phyloP scores from a whole-genome alignment of 345 rosid species.

The Linum trigynum region DNA sequence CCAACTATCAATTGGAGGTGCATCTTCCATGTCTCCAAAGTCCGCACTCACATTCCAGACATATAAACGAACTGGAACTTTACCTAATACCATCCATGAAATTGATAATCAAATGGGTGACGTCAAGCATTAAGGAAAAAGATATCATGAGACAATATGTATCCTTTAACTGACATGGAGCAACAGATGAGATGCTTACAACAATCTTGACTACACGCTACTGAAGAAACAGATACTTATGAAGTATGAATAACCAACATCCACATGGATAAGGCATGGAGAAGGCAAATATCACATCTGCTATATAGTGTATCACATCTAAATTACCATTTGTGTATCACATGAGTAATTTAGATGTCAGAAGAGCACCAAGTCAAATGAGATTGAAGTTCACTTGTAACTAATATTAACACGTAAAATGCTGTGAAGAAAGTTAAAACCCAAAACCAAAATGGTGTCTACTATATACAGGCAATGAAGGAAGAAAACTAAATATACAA shows the following conservation, averaged over 20 bases:
- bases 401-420: too few species aligned
- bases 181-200: too few species aligned
- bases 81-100: conserved; percentile 35
- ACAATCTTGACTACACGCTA: too few species aligned
- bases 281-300: background rate
- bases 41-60: conserved; percentile 42
- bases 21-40: conserved; percentile 62
- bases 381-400: background rate
- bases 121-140: background rate
- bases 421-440: too few species aligned
- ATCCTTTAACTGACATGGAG: too few species aligned
- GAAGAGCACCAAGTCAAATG: background rate
- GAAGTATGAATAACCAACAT: too few species aligned
- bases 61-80: conserved; percentile 75
- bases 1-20: conserved; percentile 59
- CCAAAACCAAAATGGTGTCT: too few species aligned
- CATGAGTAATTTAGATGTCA: too few species aligned
- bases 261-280: too few species aligned
- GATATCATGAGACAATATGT: too few species aligned
- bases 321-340: background rate
- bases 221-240: too few species aligned
- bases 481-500: background rate
- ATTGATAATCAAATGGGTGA: background rate
- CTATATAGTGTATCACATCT: background rate
- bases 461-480: background rate